Percentiles rank a stretch among this genome's conserved stretches.
phyloP scores from a whole-genome alignment of 352 stramenopile genomes.

The Aphanomyces astaci region DNA sequence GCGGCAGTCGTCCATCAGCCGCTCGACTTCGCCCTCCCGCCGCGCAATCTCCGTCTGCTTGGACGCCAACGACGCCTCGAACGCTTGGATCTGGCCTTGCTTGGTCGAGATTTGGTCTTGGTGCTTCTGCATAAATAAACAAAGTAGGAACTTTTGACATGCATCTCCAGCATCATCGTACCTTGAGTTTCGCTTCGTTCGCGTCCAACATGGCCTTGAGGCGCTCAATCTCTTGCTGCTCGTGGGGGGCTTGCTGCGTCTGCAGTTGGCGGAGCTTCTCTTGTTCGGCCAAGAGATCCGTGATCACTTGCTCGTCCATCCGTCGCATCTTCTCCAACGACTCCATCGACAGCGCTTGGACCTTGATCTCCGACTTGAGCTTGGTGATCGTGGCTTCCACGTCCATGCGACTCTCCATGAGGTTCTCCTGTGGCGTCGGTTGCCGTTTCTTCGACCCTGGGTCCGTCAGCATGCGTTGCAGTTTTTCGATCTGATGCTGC shows the following conservation, averaged over 20 bases:
- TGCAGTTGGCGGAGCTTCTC: conserved; percentile 55
- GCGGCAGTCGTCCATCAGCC: conserved; percentile 75
- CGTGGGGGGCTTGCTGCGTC: conserved; percentile 39
- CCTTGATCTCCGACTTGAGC: conserved; percentile 52
- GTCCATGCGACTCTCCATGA: conserved; percentile 73
- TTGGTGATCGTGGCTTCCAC: conserved; percentile 77
- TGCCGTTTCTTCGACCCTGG: conserved; percentile 1
- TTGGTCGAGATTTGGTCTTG: conserved; percentile 61
- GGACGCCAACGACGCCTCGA: conserved; percentile 53
- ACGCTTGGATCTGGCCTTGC: conserved; percentile 55
- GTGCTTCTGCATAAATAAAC: conserved; percentile 33
- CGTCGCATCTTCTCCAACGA: conserved; percentile 62
- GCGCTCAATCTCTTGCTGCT: conserved; percentile 65
- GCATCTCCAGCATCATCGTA: not conserved
- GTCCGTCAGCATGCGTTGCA: conserved; percentile 51
- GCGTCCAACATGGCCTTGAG: conserved; percentile 54
- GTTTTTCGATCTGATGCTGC: conserved; percentile 69
- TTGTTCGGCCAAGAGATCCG: conserved; percentile 75
- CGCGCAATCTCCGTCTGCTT: conserved; percentile 56
- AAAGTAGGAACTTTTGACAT: not conserved
- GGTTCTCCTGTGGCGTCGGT: conserved; percentile 48
- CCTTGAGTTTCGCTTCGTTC: conserved; percentile 52
- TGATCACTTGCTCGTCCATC: conserved; percentile 74
- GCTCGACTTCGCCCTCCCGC: conserved; percentile 74
- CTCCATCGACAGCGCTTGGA: conserved; percentile 46